phyloP scores from a whole-genome alignment of 2,329 filamentous ascomycete genomes.

The Paraconiothyrium brasiliense region DNA sequence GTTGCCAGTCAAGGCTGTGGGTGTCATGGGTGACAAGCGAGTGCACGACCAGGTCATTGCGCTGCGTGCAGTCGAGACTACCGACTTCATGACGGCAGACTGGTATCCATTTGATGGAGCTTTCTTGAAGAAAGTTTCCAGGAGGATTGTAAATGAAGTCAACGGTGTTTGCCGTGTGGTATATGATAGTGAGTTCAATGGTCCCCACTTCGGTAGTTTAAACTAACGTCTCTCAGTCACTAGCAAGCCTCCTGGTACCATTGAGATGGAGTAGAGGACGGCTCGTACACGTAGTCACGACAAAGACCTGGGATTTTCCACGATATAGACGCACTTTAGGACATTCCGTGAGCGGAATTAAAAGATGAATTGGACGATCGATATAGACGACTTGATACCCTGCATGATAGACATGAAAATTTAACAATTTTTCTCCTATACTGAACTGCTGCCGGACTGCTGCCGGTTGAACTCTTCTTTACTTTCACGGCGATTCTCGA shows the following conservation, averaged over 20 bases:
- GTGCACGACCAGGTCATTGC: constrained; percentile 71
- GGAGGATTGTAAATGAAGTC: constrained; percentile 79
- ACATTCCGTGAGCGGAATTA: constrained; percentile 11
- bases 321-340: constrained; percentile 12
- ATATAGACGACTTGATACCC: constrained; percentile 32
- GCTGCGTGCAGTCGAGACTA: constrained; percentile 69
- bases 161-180: constrained; percentile 75
- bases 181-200: constrained; percentile 68
- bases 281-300: background rate
- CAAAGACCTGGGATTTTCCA: background rate
- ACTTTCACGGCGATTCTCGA: background rate
- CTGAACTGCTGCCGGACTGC: constrained; percentile 23
- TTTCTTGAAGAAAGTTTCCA: constrained; percentile 72
- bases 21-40: constrained; percentile 75
- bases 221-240: constrained; percentile 57
- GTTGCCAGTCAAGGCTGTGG: constrained; percentile 71
- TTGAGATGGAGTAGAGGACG: constrained; percentile 72
- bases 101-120: constrained; percentile 71
- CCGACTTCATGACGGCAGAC: constrained; percentile 80
- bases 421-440: constrained; percentile 11
- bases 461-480: background rate
- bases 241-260: constrained; percentile 75
- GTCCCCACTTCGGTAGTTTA: constrained; percentile 17
- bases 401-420: constrained; percentile 24
- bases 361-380: constrained; percentile 25